Conservation (phyloP, 2,329 filamentous ascomycete genomes). For the Phialemoniopsis sp. region DNA sequence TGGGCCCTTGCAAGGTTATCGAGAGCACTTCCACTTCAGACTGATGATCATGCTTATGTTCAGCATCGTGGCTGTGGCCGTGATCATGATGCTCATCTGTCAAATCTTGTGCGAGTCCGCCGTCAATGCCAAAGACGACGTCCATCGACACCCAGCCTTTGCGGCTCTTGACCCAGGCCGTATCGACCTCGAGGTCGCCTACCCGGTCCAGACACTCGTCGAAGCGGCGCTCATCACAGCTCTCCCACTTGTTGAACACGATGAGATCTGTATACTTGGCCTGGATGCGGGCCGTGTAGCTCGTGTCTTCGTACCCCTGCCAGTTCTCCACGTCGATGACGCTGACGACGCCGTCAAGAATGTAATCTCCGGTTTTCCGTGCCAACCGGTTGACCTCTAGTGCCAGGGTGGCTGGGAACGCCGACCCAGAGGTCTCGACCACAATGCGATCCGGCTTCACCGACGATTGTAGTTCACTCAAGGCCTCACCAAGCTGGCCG, state of each 20-base stretch:
- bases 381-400: conserved; percentile 83
- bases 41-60: conserved; percentile 56
- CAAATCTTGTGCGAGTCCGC: conserved; percentile 62
- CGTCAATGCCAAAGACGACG: conserved; percentile 83
- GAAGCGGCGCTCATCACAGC: conserved; percentile 65
- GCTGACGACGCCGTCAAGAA: conserved; percentile 81
- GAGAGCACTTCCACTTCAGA: conserved; percentile 91
- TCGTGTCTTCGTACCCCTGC: conserved; percentile 87
- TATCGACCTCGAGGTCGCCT: conserved; percentile 75
- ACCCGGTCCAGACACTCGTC: conserved; percentile 76
- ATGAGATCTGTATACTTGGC: conserved; percentile 87
- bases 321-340: conserved; percentile 96
- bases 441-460: conserved; percentile 76
- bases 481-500: conserved; percentile 78
- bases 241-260: conserved; percentile 91
- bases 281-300: conserved; percentile 83
- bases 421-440: conserved; percentile 87
- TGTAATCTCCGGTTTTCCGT: conserved; percentile 64
- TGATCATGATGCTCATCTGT: conserved; percentile 37
- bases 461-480: conserved; percentile 62
- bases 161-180: conserved; percentile 80
- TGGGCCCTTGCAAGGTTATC: conserved; percentile 56
- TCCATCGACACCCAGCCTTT: conserved; percentile 74
- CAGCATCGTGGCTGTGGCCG: conserved; percentile 30
- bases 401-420: conserved; percentile 83